Evolutionary conservation across 78 protist genomes (phyloP).

Genomic region (Corallochytrium limacisporum): DNA sequence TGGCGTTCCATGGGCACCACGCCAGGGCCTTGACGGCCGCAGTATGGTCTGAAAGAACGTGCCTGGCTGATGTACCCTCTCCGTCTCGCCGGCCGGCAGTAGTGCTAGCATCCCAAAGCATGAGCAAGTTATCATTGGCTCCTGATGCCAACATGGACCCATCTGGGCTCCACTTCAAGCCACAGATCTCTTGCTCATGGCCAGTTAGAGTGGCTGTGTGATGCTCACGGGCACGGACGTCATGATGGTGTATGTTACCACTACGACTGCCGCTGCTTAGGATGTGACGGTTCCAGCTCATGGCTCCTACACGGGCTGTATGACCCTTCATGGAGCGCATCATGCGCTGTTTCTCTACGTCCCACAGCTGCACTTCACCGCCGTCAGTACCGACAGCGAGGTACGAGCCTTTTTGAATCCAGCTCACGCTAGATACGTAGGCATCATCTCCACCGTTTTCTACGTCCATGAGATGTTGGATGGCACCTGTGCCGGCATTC

Average conservation of each 20-base stretch:
- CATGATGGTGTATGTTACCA: conserved; percentile 56
- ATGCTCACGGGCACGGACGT: conserved; percentile 45
- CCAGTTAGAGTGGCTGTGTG: conserved; percentile 29
- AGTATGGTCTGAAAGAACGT: conserved; percentile 44
- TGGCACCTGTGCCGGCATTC: conserved; percentile 84
- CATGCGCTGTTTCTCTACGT: background rate
- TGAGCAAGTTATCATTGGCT: conserved; percentile 93
- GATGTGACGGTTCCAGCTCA: background rate
- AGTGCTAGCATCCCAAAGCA: conserved; percentile 11
- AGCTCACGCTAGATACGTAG: conserved; percentile 69
- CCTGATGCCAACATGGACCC: conserved; percentile 91
- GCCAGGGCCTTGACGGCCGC: conserved; percentile 98
- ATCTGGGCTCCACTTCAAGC: conserved; percentile 86
- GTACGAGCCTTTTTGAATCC: conserved; percentile 57
- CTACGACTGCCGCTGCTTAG: conserved; percentile 35
- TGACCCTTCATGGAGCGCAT: conserved; percentile 22
- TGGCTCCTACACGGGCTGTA: background rate
- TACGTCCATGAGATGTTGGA: conserved; percentile 37
- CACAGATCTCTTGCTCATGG: conserved; percentile 84
- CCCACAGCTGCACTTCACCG: conserved; percentile 18
- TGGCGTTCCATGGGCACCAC: conserved; percentile 83
- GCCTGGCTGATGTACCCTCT: conserved; percentile 5
- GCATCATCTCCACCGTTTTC: too few relatives aligned
- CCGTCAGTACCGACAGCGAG: conserved; percentile 90
- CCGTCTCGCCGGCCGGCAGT: conserved; percentile 35